Conservation (phyloP, 495 filamentous ascomycete species). For the Acidomyces sp. region DNA sequence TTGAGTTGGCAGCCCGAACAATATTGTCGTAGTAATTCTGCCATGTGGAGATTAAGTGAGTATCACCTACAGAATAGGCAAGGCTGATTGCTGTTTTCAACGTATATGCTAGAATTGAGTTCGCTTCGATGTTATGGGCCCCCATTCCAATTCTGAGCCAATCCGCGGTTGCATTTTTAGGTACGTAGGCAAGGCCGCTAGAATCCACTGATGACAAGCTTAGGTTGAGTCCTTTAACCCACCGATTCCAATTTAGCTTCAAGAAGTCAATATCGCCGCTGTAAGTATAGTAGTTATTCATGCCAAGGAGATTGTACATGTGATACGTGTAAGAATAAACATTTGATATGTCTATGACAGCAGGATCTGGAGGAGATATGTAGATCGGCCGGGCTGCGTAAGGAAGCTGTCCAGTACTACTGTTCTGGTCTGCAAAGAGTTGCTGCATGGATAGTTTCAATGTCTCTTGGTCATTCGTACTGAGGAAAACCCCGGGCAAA, state of each 20-base stretch:
- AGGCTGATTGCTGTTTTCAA: constrained; percentile 6
- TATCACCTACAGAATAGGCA: constrained; percentile 4
- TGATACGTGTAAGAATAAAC: constrained; percentile 15
- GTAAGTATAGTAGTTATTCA: constrained; percentile 17
- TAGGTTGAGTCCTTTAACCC: constrained; percentile 3
- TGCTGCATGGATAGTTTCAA: constrained; percentile 2
- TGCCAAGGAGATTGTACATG: constrained; percentile 12
- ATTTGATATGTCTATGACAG: background rate
- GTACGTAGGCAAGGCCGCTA: constrained; percentile 9
- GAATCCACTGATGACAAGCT: constrained; percentile 6
- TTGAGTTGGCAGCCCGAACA: constrained; percentile 4
- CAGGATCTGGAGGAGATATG: background rate
- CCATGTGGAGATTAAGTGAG: background rate
- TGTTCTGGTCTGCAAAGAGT: constrained; percentile 11
- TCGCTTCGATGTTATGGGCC: constrained; percentile 15
- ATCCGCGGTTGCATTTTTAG: constrained; percentile 6
- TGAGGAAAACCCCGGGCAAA: constrained; percentile 6
- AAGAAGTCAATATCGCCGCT: constrained; percentile 9
- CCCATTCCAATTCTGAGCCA: constrained; percentile 15
- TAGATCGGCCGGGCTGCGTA: constrained; percentile 10
- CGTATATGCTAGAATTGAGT: constrained; percentile 12
- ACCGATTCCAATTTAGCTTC: constrained; percentile 6
- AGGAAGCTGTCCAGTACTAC: constrained; percentile 7
- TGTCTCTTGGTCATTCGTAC: constrained; percentile 8
- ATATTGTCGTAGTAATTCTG: constrained; percentile 9